Base-by-base conservation (phyloP, 148 eudicot genomes). In the Bassia scoparia region DNA sequence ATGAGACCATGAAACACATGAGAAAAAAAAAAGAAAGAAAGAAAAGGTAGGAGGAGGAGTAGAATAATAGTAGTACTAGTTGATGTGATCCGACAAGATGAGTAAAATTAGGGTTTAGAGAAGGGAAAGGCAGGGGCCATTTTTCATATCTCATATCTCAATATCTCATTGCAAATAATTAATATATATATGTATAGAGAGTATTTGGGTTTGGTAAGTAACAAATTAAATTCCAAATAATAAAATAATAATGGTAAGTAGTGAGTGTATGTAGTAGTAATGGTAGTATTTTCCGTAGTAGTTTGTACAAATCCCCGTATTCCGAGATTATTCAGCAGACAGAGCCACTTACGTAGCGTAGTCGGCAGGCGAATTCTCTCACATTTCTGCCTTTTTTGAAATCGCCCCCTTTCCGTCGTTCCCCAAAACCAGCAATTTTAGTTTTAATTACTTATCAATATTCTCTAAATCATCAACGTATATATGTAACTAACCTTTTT, bases 11-110 rank as follows among this genome's bases (percentile, higher is more conserved):
- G n/a, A n/a, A n/a, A n/a, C n/a, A n/a, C n/a, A 13, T 55, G 24
- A 24, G 24, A 15, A 55, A 12, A 12, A 29, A 37, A 3, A 33
- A 34, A 35, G 35, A n/a, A n/a, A n/a, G n/a, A n/a, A n/a, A n/a
- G n/a, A n/a, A n/a, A n/a, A n/a, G n/a, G n/a, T n/a, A n/a, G n/a
- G n/a, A n/a, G n/a, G n/a, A n/a, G 23, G 18, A 44, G 69, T 17
- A 75, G 8, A 41, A 14, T 41, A 41, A 14, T 41, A 41, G 61
- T 46, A 68, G 58, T 59, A 76, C 68, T 60, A 24, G 67, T 30
- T 24, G 48, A 41, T 61, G n/a, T 24, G 48, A 41, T 61, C 79
- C 79, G 74, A 76, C 79, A 69, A 61, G 74, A 76, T 76, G 74
- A 70, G 79, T 52, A 76, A 76, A 69, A 49, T 76, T 76, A 70